Base-by-base conservation (phyloP, 495 filamentous ascomycete genomes). In the Acidiella bohemica region DNA sequence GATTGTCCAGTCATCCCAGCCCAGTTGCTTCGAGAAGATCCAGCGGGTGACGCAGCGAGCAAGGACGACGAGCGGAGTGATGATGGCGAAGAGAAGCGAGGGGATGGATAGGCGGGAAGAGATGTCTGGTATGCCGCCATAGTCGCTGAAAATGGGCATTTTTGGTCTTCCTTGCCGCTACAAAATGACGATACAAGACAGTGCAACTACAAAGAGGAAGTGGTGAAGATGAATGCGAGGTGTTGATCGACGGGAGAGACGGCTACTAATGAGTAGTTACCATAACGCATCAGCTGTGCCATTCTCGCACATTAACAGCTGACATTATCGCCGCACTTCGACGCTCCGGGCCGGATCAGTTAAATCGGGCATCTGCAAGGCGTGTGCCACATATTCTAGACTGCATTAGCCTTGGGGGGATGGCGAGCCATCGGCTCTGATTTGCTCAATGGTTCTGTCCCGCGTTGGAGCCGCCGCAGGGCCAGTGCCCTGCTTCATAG, bases 141-240 rank as follows among this genome's bases (percentile, higher is more conserved):
- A 34, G 31, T 34, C 31, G 31, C 31, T 34, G 31, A 34, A 34
- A 8, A 34, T 34, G 31, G 31, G 31, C 31, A 34, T 34, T 27
- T 34, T 9, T 34, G 12, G 12, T 34, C 7, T 34, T 34, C 14
- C 17, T 34, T 7, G 31, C 31, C 7, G 7, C 14, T 34, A 13
- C 16, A 9, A 13, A 13, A 7, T 34, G 7, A 14, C 31, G 25
- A 7, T 27, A 27, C 25, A 27, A 7, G n/a, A n/a, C 25, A n/a
- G 25, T 27, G n/a, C 25, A n/a, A 27, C 25, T n/a, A 7, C 25
- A 27, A 27, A 7, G n/a, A 27, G n/a, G 25, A 27, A 27, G 7
- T 27, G n/a, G 25, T 27, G 7, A n/a, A 7, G 7, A 27, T 27
- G 25, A 27, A 7, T 7, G n/a, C 25, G n/a, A n/a, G 7, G n/a